Percentiles rank a stretch among this genome's conserved stretches.
phyloP scores from a whole-genome alignment of 1,284 basidiomycete genomes.

The Pyrrhoderma noxium region DNA sequence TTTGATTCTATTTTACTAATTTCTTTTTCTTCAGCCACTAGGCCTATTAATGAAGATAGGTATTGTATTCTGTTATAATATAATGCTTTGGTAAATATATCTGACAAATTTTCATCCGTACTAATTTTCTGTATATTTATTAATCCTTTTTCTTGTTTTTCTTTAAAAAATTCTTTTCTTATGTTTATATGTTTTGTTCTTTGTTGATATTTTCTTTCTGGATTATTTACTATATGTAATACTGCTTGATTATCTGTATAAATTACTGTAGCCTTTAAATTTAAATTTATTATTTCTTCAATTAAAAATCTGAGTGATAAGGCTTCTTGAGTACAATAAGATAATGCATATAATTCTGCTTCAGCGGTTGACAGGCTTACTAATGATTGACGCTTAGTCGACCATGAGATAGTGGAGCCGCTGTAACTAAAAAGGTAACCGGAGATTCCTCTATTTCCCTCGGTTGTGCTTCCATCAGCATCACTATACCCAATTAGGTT shows the following conservation, averaged over 20 bases:
- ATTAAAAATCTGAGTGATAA: conserved; percentile 21
- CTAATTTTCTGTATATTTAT: conserved; percentile 18
- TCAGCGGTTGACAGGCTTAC: conserved; percentile 17
- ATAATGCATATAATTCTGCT: conserved; percentile 3
- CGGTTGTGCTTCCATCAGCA: conserved; percentile 16
- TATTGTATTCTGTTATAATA: conserved; percentile 3
- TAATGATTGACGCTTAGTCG: conserved; percentile 15
- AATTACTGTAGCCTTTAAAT: conserved; percentile 13
- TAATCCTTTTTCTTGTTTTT: conserved; percentile 16
- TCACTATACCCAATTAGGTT: conserved; percentile 16
- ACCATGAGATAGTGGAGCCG: conserved; percentile 19
- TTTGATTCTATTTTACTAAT: too few relatives aligned
- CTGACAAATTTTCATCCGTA: conserved; percentile 18
- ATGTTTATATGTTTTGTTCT: conserved; percentile 30
- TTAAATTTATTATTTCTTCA: conserved; percentile 12
- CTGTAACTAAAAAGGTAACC: conserved; percentile 18
- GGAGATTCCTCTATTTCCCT: conserved; percentile 18
- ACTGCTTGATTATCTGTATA: conserved; percentile 26
- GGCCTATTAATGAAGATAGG: background rate
- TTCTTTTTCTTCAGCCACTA: too few relatives aligned
- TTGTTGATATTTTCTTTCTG: conserved; percentile 21
- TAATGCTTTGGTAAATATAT: conserved; percentile 20
- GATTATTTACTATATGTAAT: conserved; percentile 24
- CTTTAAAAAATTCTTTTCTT: conserved; percentile 23
- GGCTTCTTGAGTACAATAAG: conserved; percentile 18